A percentile compares a stretch with the other conserved stretches of the same genome.
Conservation (phyloP, 1,139 yeast species). For the Saccharomycopsis hybrid region DNA sequence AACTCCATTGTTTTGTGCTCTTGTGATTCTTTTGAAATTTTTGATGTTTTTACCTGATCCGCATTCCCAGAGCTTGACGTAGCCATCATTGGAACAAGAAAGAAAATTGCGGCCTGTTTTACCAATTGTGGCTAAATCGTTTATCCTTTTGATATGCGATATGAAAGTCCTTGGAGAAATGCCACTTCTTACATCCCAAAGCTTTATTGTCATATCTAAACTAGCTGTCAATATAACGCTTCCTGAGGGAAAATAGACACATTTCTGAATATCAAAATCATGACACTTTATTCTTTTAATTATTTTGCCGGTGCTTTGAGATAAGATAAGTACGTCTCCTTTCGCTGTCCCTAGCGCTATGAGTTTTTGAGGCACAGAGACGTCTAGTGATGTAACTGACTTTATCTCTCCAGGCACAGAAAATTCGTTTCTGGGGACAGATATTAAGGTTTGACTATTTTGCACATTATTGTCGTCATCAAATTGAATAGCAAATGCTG, state of each 20-base stretch:
- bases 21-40: slow-evolving; percentile 33
- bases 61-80: slow-evolving; percentile 61
- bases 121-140: slow-evolving; percentile 38
- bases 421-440: background rate
- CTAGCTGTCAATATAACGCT: slow-evolving; percentile 51
- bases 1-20: slow-evolving; percentile 32
- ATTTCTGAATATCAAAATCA: slow-evolving; percentile 32
- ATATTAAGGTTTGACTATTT: background rate
- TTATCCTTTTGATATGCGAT: slow-evolving; percentile 42
- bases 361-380: slow-evolving; percentile 1
- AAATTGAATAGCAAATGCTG: too few species aligned
- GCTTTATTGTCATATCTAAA: slow-evolving; percentile 46
- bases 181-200: slow-evolving; percentile 50
- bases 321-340: slow-evolving; percentile 7
- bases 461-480: background rate
- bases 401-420: background rate
- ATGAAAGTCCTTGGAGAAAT: slow-evolving; percentile 41
- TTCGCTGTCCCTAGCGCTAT: slow-evolving; percentile 3
- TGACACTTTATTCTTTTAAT: background rate
- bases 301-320: background rate
- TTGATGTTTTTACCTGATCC: slow-evolving; percentile 44
- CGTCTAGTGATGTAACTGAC: slow-evolving; percentile 3
- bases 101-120: slow-evolving; percentile 63
- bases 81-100: slow-evolving; percentile 46
- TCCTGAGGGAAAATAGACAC: slow-evolving; percentile 52